Evolutionary conservation across 176 grass and related monocot species (phyloP), one percentile per base, ranked within the genome.

Genomic region (Aegilops tauschii): DNA sequence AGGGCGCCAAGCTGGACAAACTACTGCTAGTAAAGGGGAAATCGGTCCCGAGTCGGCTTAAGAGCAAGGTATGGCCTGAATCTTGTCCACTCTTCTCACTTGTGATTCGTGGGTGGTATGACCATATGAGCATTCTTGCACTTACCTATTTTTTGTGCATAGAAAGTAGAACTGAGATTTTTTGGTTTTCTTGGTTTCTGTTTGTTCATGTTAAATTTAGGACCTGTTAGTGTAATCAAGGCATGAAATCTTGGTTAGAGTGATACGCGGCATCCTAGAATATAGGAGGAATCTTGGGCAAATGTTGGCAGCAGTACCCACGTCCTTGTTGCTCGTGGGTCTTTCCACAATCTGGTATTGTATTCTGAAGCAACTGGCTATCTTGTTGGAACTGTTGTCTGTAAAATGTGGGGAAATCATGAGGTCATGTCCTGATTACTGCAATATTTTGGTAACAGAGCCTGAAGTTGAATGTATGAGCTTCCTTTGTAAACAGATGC

Each of bases 241-340:
- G 39, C 39, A 74, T 13, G 5, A 65, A 37, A 54, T 54, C 5
- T 52, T 81, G 40, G 62, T 10, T 10, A 74, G 35, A 86, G 14
- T 21, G 27, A 62, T 36, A 6, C 12, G 37, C 20, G 44, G 67
- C 27, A 64, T 80, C 39, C 29, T 23, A 73, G 28, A 27, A 5
- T 73, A 52, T 37, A 80, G 27, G 79, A 80, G 68, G 44, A 64
- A 69, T 58, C 54, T 50, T 73, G n/a, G 54, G 21, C 18, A 63
- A 61, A 72, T 27, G 8, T 63, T 27, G 65, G 0, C 5, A 37
- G 27, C 49, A 50, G 5, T 45, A 58, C 18, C 3, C 54, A 58
- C 54, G 18, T 8, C 54, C 18, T 58, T 58, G 54, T 20, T 58
- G 54, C 54, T 56, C 6, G 18, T 58, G 54, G 54, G 17, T 58